Conservation (phyloP, 2,329 filamentous ascomycete genomes). For the Botrytis galanthina region DNA sequence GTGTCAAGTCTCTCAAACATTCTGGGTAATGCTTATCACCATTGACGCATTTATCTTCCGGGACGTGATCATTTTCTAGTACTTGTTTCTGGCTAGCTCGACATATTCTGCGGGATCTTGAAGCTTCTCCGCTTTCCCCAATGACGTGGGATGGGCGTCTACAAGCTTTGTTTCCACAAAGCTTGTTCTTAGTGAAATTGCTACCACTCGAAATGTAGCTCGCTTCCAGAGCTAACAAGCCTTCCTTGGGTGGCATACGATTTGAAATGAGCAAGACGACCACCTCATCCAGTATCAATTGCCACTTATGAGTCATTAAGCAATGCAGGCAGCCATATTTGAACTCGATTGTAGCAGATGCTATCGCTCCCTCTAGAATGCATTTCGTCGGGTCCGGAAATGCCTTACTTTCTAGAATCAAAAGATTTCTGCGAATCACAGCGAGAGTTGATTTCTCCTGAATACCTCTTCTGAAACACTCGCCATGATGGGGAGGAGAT, state of each 20-base stretch:
- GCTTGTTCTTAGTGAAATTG: not conserved
- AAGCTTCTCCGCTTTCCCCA: not conserved
- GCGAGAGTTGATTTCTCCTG: not conserved
- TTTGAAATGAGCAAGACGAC: not conserved
- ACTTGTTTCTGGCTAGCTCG: not conserved
- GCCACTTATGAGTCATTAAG: not conserved
- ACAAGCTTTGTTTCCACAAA: not conserved
- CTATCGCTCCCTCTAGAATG: not conserved
- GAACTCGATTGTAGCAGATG: not conserved
- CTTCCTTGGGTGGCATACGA: not conserved
- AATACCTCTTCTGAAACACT: not conserved
- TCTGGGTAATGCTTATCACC: not conserved
- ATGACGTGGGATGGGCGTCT: constrained; percentile 1
- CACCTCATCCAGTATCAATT: not conserved
- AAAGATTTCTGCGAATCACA: not conserved
- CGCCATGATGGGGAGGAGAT: not conserved
- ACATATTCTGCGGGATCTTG: not conserved
- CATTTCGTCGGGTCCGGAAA: not conserved
- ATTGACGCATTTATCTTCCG: not conserved
- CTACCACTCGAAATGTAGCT: not conserved
- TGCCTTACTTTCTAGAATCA: not conserved
- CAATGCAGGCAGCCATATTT: not conserved
- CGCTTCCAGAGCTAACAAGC: not conserved
- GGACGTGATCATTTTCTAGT: too few species aligned
- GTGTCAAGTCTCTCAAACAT: not conserved